phyloP scores from a whole-genome alignment of 352 stramenopile species.

The Phytophthora lateralis region DNA sequence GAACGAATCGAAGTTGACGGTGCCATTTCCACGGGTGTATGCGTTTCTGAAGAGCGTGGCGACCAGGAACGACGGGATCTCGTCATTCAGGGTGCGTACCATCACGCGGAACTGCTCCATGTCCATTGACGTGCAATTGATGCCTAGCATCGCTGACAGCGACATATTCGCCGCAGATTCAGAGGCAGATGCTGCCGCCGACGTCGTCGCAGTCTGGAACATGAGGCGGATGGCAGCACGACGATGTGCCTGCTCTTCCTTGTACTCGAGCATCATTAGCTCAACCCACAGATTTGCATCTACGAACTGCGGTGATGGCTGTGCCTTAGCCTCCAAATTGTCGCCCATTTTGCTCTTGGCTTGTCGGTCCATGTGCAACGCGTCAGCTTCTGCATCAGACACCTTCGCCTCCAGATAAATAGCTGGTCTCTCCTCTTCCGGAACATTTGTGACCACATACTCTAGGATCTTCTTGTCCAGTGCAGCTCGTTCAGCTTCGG shows the following conservation, averaged over 20 bases:
- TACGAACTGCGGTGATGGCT: slow-evolving; percentile 49
- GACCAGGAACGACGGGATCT: slow-evolving; percentile 66
- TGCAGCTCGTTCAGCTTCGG: slow-evolving; percentile 52
- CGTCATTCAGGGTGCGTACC: slow-evolving; percentile 81
- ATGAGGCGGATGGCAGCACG: slow-evolving; percentile 90
- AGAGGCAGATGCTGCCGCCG: slow-evolving; percentile 22
- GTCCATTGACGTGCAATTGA: slow-evolving; percentile 75
- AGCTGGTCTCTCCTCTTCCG: slow-evolving; percentile 53
- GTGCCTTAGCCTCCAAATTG: slow-evolving; percentile 4
- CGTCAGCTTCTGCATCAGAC: not conserved
- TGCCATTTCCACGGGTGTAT: slow-evolving; percentile 68
- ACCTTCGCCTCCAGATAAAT: slow-evolving; percentile 47
- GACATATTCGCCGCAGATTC: slow-evolving; percentile 29
- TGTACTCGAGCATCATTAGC: slow-evolving; percentile 92
- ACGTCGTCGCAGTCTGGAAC: slow-evolving; percentile 88
- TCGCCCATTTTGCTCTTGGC: slow-evolving; percentile 17
- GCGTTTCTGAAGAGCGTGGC: slow-evolving; percentile 70
- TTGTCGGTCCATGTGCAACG: slow-evolving; percentile 5
- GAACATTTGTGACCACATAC: slow-evolving; percentile 70
- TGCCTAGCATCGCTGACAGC: slow-evolving; percentile 24
- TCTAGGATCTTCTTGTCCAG: slow-evolving; percentile 73
- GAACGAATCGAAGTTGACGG: slow-evolving; percentile 91
- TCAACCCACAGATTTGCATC: slow-evolving; percentile 83
- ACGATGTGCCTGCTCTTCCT: slow-evolving; percentile 91
- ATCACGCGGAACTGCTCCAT: slow-evolving; percentile 92